Evolutionary conservation across 148 eudicot species (phyloP).

Genomic region (Chenopodium formosanum): DNA sequence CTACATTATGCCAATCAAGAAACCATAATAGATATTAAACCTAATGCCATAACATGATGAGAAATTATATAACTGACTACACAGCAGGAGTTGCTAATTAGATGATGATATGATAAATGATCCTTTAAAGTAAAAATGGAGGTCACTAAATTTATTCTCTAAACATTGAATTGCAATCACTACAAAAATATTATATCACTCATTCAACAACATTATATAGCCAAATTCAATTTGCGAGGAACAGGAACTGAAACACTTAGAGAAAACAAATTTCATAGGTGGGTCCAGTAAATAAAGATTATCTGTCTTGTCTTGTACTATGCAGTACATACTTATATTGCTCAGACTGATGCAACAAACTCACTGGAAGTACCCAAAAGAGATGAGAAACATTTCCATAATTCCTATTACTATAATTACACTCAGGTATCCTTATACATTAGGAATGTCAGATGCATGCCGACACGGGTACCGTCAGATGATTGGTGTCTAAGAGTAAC

Average conservation of each 20-base stretch:
- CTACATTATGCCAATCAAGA: background rate
- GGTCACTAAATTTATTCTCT: background rate
- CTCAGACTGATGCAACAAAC: background rate
- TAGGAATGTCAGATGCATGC: background rate
- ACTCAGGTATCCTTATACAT: background rate
- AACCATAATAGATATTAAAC: background rate
- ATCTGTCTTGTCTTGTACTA: background rate
- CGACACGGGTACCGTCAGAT: background rate
- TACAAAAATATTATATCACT: background rate
- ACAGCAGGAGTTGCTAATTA: background rate
- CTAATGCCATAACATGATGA: slow-evolving; percentile 8
- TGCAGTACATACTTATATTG: background rate
- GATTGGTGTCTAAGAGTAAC: background rate
- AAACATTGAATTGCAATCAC: background rate
- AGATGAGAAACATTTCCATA: background rate
- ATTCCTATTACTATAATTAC: background rate
- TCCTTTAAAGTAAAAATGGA: background rate
- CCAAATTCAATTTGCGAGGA: background rate
- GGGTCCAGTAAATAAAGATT: background rate
- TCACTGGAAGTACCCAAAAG: background rate
- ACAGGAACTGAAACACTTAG: background rate
- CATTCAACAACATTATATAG: background rate
- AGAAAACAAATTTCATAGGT: background rate
- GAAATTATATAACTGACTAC: background rate
- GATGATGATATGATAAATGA: slow-evolving; percentile 7